Evolutionary conservation across 768 basidiomycete genomes (phyloP), one percentile per base, ranked within the genome.

Genomic region (Termitomyces sp.): DNA sequence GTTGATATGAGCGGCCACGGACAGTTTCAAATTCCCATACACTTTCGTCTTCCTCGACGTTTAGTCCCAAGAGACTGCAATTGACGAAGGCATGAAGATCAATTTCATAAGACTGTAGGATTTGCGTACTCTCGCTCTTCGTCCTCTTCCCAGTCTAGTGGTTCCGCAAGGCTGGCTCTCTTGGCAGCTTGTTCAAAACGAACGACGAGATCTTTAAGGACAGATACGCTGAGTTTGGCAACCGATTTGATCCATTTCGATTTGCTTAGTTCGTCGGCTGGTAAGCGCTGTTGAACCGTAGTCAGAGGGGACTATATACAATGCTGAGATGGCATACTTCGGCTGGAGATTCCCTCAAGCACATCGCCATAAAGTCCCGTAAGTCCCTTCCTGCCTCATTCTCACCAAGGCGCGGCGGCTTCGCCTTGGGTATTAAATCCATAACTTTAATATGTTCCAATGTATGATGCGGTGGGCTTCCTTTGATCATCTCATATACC

Each of bases 401-500:
- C 54, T 97, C 95, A 8, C 78, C 77, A 31, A 98, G 73, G 22
- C 86, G 79, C 0, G 95, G 93, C 3, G 95, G 93, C 63, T 89
- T 86, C 57, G 86, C 82, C 64, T 87, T 86, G 47, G 93, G 88
- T 53, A 99, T 94, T 61, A 97, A 79, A 66, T 93, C 88, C 76
- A 98, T 89, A 33, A 95, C 94, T 61, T 82, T 85, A 70, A 90
- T 83, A 51, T 88, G 87, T 66, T 93, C 92, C 67, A 95, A 76
- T 68, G 55, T 57, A 33, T 95, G 88, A 73, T 98, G 89, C 4
- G 97, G 97, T 16, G 95, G 97, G 59, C 87, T 87, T n/a, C 97
- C 97, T 68, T 93, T 95, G 65, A 89, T 86, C 88, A 98, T 96
- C 72, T 99, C 97, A 66, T 93, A 95, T 20, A 96, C 81, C 74